phyloP scores from a whole-genome alignment of 352 stramenopile genomes.

The Pythium brachiatum region DNA sequence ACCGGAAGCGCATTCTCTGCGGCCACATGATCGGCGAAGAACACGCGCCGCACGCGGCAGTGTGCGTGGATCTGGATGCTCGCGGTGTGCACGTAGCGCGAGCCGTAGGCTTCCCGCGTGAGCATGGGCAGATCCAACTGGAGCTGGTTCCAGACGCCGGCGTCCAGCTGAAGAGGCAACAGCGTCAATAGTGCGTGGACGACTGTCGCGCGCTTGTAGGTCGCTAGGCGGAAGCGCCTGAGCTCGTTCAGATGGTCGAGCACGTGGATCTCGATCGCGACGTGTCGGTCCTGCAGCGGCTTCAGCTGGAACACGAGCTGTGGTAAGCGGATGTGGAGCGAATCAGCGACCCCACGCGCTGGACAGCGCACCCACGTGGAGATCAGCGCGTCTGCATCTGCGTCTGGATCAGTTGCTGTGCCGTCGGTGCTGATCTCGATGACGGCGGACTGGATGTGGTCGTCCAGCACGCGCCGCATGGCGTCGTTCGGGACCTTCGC shows the following conservation, averaged over 20 bases:
- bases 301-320: constrained; percentile 51
- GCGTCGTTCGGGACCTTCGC: constrained; percentile 27
- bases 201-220: constrained; percentile 41
- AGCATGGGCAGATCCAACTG: constrained; percentile 47
- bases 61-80: constrained; percentile 53
- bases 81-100: constrained; percentile 36
- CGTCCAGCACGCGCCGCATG: constrained; percentile 49
- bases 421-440: constrained; percentile 37
- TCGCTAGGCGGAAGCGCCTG: constrained; percentile 46
- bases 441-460: constrained; percentile 56
- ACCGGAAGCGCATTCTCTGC: constrained; percentile 37
- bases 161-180: constrained; percentile 43
- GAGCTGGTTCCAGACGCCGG: constrained; percentile 54
- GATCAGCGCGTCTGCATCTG: constrained; percentile 17
- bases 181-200: constrained; percentile 38
- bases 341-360: constrained; percentile 14
- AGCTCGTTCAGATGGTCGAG: constrained; percentile 31
- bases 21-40: constrained; percentile 48
- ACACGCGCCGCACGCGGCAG: constrained; percentile 57
- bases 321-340: constrained; percentile 48
- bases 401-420: constrained; percentile 10
- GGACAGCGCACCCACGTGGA: constrained; percentile 53
- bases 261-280: constrained; percentile 49
- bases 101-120: constrained; percentile 40
- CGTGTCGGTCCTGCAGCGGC: constrained; percentile 29